phyloP scores from a whole-genome alignment of 257 asterid species.

The Scutellaria minor region DNA sequence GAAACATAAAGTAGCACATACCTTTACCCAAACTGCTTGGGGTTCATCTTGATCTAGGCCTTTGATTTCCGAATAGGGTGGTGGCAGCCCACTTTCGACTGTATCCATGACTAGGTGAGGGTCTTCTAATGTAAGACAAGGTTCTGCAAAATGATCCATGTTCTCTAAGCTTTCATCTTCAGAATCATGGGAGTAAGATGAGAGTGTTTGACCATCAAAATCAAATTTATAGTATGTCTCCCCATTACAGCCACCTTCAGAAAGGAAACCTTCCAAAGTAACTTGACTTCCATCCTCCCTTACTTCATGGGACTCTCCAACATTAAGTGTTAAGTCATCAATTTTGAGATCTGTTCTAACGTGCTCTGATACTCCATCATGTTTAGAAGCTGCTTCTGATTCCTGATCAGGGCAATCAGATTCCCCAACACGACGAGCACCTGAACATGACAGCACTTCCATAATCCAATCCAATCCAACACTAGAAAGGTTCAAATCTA shows the following conservation, averaged over 20 bases:
- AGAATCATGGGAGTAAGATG: slow-evolving; percentile 64
- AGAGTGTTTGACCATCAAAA: slow-evolving; percentile 54
- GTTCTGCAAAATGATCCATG: slow-evolving; percentile 53
- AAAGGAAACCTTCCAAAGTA: slow-evolving; percentile 51
- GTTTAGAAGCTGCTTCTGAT: slow-evolving; percentile 49
- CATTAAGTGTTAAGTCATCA: slow-evolving; percentile 43
- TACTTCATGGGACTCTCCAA: slow-evolving; percentile 48
- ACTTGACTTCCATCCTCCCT: slow-evolving; percentile 52
- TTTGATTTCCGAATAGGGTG: slow-evolving; percentile 48
- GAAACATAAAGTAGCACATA: slow-evolving; percentile 31
- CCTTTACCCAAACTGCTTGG: slow-evolving; percentile 98
- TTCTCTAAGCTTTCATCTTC: slow-evolving; percentile 60
- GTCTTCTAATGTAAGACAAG: slow-evolving; percentile 44
- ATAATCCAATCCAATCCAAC: slow-evolving; percentile 39
- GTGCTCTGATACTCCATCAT: slow-evolving; percentile 58
- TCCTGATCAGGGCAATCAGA: slow-evolving; percentile 64
- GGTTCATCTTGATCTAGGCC: slow-evolving; percentile 72
- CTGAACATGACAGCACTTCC: slow-evolving; percentile 79
- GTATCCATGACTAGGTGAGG: slow-evolving; percentile 42
- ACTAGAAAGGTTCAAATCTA: slow-evolving; percentile 40
- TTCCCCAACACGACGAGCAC: slow-evolving; percentile 49
- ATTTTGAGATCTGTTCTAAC: slow-evolving; percentile 51
- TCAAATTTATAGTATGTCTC: slow-evolving; percentile 57
- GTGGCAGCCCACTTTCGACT: slow-evolving; percentile 47
- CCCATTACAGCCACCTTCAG: slow-evolving; percentile 53